Conservation (phyloP, 495 filamentous ascomycete genomes). For the Penicillium longicatenatum region DNA sequence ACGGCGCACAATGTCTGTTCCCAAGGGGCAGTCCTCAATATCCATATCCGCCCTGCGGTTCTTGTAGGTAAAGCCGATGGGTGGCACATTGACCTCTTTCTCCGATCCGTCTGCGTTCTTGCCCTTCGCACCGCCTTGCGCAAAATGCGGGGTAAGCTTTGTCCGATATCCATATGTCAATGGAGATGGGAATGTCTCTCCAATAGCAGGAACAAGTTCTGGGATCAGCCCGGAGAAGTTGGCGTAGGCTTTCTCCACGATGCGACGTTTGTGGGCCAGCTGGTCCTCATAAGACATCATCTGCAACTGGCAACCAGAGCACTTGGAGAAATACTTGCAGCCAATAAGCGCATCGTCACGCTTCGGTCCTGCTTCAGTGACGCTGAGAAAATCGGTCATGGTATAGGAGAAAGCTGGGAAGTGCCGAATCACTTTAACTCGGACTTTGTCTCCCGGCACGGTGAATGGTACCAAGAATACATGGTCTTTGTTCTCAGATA, state of each 20-base stretch:
- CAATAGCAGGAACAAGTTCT: conserved; percentile 72
- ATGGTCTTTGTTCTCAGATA: conserved; percentile 62
- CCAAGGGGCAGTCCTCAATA: conserved; percentile 97
- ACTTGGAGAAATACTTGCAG: conserved; percentile 84
- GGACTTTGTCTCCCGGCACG: conserved; percentile 79
- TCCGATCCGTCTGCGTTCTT: conserved; percentile 37
- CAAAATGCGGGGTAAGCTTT: conserved; percentile 95
- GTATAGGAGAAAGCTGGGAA: conserved; percentile 61
- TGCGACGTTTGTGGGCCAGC: conserved; percentile 76
- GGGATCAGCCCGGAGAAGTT: conserved; percentile 85
- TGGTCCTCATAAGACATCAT: conserved; percentile 92
- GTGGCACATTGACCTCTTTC: conserved; percentile 56
- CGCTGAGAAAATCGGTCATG: conserved; percentile 76
- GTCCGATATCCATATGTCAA: conserved; percentile 92
- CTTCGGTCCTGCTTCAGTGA: conserved; percentile 69
- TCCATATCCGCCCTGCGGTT: conserved; percentile 72
- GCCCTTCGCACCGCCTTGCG: conserved; percentile 49
- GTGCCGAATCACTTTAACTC: conserved; percentile 76
- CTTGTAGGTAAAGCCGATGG: conserved; percentile 91
- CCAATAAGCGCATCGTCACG: conserved; percentile 75
- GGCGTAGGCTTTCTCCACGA: conserved; percentile 88
- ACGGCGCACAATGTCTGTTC: conserved; percentile 75
- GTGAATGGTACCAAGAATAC: conserved; percentile 90
- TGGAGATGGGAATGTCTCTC: conserved; percentile 85
- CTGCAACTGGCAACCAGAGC: conserved; percentile 95